phyloP scores from a whole-genome alignment of 2,329 filamentous ascomycete species.

The Hypomyces perniciosus region DNA sequence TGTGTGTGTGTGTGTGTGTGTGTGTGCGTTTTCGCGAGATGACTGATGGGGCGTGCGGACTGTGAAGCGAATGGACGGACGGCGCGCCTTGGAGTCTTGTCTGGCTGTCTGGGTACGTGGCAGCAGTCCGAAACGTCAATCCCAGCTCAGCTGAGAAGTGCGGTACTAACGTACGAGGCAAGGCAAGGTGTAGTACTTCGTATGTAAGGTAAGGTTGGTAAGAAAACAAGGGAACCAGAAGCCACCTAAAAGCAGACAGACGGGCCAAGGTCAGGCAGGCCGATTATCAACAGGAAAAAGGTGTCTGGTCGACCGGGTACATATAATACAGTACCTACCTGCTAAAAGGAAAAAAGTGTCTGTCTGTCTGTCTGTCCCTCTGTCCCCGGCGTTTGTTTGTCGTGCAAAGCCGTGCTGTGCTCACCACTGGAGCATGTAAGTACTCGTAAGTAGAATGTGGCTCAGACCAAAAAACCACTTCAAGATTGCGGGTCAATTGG shows the following conservation, averaged over 20 bases:
- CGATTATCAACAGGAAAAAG: not conserved
- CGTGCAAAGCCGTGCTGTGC: no score
- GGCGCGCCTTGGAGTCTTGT: conserved; percentile 2
- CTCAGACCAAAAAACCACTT: no score
- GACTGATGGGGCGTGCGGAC: not conserved
- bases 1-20: not conserved
- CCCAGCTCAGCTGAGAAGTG: conserved; percentile 12
- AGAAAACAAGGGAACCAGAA: not conserved
- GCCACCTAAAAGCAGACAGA: not conserved
- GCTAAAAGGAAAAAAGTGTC: no score
- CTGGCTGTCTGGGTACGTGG: conserved; percentile 1
- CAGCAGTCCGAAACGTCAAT: conserved; percentile 1
- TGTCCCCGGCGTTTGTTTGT: no score
- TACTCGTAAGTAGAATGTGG: no score
- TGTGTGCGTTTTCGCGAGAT: conserved; percentile 1
- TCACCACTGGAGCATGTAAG: no score
- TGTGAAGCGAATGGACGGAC: not conserved
- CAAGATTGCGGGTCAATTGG: no score
- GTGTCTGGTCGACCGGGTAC: not conserved
- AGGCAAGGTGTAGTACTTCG: not conserved
- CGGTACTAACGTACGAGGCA: not conserved
- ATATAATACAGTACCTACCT: no score
- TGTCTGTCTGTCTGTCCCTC: no score
- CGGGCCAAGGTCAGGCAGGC: not conserved
- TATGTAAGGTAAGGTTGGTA: not conserved